Conservation (phyloP, 176 grass and related monocot genomes). For the Coix lacrymajobi region DNA sequence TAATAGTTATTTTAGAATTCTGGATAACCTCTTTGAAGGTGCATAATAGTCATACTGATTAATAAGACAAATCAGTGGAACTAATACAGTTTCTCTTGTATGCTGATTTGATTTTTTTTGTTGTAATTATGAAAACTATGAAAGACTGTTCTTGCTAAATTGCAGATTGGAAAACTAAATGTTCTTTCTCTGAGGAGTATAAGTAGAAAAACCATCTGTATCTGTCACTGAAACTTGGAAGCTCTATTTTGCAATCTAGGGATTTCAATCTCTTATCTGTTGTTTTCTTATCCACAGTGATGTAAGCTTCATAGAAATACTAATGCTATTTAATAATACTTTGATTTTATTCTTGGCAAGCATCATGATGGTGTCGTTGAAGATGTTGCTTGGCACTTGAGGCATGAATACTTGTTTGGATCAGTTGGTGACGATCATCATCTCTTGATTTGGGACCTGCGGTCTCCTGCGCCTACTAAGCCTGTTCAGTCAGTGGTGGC, state of each 20-base stretch:
- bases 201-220: neutral
- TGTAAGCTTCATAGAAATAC: conserved; percentile 4
- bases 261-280: neutral
- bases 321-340: neutral
- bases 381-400: conserved; percentile 98
- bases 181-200: neutral
- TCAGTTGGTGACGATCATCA: conserved; percentile 90
- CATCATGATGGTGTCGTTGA: conserved; percentile 91
- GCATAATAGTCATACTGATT: neutral
- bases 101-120: neutral
- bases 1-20: neutral
- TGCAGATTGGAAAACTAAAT: conserved; percentile 6
- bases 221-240: neutral
- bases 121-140: neutral
- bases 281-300: neutral
- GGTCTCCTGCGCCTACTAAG: conserved; percentile 47
- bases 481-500: conserved; percentile 81
- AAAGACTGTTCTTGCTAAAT: neutral
- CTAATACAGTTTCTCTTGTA: neutral
- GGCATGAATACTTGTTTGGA: conserved; percentile 90
- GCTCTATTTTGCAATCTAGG: neutral
- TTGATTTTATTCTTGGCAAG: conserved; percentile 40
- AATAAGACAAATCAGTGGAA: neutral
- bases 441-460: conserved; percentile 80
- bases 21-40: neutral